phyloP scores from a whole-genome alignment of 2,329 filamentous ascomycete species.

The Fusarium proliferatum region DNA sequence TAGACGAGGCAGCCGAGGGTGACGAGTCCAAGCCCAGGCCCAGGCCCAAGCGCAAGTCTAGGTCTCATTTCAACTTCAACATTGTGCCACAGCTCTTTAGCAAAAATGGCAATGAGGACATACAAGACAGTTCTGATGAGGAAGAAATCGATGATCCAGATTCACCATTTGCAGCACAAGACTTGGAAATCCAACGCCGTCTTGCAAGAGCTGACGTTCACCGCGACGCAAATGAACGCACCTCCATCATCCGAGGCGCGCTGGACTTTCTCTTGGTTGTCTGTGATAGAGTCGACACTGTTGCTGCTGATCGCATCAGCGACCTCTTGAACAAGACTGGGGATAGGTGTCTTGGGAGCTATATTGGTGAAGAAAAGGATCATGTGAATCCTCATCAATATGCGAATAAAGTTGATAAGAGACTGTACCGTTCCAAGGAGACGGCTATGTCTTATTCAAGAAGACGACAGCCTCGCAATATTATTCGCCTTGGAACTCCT shows the following conservation, averaged over 20 bases:
- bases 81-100: not conserved
- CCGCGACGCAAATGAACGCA: not conserved
- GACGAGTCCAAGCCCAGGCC: not conserved
- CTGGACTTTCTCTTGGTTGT: slow-evolving; percentile 18
- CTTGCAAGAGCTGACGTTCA: not conserved
- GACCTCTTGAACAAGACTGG: not conserved
- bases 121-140: not conserved
- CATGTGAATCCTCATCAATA: not conserved
- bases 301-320: not conserved
- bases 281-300: not conserved
- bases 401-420: not conserved
- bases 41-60: not conserved
- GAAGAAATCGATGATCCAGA: not conserved
- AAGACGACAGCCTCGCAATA: not conserved
- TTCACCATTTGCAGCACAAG: not conserved
- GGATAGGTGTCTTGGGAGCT: not conserved
- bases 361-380: slow-evolving; percentile 5
- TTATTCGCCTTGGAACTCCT: not conserved
- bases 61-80: not conserved
- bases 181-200: not conserved
- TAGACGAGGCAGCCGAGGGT: not conserved
- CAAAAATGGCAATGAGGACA: not conserved
- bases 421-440: slow-evolving; percentile 3
- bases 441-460: slow-evolving; percentile 10
- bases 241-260: not conserved